Evolutionary conservation across 306 rosid species (phyloP).

Genomic region (Citrullus colocynthis): DNA sequence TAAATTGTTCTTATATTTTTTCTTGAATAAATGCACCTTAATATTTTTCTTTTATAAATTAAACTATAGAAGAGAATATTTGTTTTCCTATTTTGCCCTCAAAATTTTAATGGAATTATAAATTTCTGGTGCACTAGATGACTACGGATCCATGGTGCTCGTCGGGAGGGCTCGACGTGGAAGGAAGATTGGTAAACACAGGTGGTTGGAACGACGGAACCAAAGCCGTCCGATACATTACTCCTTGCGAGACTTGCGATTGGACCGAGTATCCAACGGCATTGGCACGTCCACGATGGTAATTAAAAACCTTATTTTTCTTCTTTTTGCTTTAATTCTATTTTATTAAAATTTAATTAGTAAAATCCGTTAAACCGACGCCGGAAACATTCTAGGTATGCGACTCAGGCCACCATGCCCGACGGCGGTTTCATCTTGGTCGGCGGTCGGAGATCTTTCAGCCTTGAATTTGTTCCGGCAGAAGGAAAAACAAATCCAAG

Average conservation of each 20-base stretch:
- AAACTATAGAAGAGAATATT: no score
- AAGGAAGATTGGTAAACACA: conserved; percentile 43
- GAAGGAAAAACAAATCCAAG: conserved; percentile 13
- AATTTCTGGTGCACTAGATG: conserved; percentile 17
- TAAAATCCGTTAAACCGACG: neutral
- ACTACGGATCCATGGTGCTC: conserved; percentile 83
- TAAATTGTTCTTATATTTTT: no score
- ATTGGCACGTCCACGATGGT: conserved; percentile 61
- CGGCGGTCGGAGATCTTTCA: conserved; percentile 65
- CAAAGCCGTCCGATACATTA: conserved; percentile 29
- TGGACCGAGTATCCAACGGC: conserved; percentile 23
- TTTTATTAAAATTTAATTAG: neutral
- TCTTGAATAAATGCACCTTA: no score
- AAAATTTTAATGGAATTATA: no score
- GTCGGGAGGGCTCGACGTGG: conserved; percentile 56
- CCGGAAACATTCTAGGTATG: conserved; percentile 33
- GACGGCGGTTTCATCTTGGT: conserved; percentile 42
- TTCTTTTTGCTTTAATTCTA: neutral
- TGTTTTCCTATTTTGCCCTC: no score
- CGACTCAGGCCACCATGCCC: conserved; percentile 40
- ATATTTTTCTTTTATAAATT: no score
- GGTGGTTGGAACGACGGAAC: conserved; percentile 66
- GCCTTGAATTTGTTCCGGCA: conserved; percentile 47
- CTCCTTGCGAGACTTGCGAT: conserved; percentile 37
- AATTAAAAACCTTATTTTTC: neutral